phyloP scores from a whole-genome alignment of 139 green algal species.

The Haematococcus sp. region DNA sequence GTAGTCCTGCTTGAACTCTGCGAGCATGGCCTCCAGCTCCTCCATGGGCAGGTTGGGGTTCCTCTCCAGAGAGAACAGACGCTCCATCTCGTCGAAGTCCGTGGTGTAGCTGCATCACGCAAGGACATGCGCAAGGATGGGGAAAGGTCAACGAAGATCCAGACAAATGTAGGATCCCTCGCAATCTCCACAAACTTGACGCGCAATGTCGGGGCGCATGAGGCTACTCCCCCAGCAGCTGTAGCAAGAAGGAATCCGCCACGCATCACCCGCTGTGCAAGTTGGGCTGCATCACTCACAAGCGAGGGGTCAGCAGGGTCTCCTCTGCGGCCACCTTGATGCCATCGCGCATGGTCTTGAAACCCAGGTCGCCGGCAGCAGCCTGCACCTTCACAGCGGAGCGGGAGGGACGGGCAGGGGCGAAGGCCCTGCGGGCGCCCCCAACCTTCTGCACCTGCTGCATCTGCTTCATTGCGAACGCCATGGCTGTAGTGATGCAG shows the following conservation, averaged over 20 bases:
- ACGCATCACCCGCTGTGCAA: not conserved
- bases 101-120: slow-evolving; percentile 40
- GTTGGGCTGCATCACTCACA: slow-evolving; percentile 36
- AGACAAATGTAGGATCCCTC: too few relatives aligned
- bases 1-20: slow-evolving; percentile 98
- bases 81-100: slow-evolving; percentile 99
- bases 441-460: not conserved
- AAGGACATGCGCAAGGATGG: not conserved
- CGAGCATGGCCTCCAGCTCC: slow-evolving; percentile 83
- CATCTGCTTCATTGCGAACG: not conserved
- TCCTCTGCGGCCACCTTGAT: slow-evolving; percentile 70
- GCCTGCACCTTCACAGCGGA: not conserved
- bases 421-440: not conserved
- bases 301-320: slow-evolving; percentile 92
- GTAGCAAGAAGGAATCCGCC: not conserved
- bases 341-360: slow-evolving; percentile 26
- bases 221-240: not conserved
- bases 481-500: not conserved
- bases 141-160: not conserved
- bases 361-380: slow-evolving; percentile 19
- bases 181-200: too few relatives aligned
- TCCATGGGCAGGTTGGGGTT: slow-evolving; percentile 93
- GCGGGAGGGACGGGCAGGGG: not conserved
- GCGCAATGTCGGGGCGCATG: too few relatives aligned
- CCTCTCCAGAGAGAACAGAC: slow-evolving; percentile 89